Percentiles rank a stretch among this genome's conserved stretches.
phyloP scores from a whole-genome alignment of 148 eudicot genomes.

The Polygonum aviculare region DNA sequence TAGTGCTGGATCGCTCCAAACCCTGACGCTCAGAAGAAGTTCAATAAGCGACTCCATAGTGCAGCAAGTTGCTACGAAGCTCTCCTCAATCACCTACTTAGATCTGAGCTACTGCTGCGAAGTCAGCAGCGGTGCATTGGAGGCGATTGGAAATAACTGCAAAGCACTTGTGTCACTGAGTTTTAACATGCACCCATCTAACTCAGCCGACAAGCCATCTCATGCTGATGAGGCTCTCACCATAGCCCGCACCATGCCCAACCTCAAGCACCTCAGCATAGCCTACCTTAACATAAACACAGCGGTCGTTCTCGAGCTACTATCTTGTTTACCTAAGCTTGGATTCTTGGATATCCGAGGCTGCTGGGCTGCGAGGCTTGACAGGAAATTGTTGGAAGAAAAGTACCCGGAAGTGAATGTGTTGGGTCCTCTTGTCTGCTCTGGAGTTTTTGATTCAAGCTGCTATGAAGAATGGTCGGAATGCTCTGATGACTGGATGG shows the following conservation, averaged over 20 bases:
- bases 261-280: conserved; percentile 53
- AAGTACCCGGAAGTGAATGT: conserved; percentile 41
- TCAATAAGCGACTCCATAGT: conserved; percentile 46
- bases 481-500: conserved; percentile 50
- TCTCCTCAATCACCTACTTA: conserved; percentile 30
- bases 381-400: conserved; percentile 34
- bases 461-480: conserved; percentile 39
- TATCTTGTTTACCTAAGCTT: conserved; percentile 38
- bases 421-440: conserved; percentile 46
- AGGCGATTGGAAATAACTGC: conserved; percentile 61
- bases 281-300: conserved; percentile 47
- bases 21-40: conserved; percentile 45
- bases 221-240: conserved; percentile 58
- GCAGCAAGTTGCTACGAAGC: conserved; percentile 44
- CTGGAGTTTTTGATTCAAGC: conserved; percentile 37
- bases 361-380: conserved; percentile 61
- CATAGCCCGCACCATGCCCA: conserved; percentile 62
- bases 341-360: conserved; percentile 65
- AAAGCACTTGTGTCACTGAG: conserved; percentile 40
- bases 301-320: conserved; percentile 39
- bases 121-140: conserved; percentile 39
- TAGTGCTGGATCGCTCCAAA: conserved; percentile 53
- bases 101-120: conserved; percentile 58
- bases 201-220: conserved; percentile 24
- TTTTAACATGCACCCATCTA: conserved; percentile 62